These are phyloP conservation scores for Dovyalis caffra DNA, from an alignment of 345 rosid species.

Conservation along the genomic window DNA sequence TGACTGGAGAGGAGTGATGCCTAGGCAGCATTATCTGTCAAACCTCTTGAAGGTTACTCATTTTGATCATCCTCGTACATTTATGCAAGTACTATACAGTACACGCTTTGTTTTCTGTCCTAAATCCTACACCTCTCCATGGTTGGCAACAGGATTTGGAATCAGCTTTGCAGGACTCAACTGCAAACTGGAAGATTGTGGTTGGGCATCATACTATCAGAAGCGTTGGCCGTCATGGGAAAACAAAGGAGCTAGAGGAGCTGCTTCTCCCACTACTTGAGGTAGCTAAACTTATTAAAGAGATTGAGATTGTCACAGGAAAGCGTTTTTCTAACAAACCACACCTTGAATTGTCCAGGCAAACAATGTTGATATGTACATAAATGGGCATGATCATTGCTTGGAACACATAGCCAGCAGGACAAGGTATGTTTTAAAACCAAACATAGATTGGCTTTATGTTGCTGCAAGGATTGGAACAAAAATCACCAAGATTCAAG, in stretches of 20 bases:
- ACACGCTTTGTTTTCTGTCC: background rate
- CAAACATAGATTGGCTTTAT: background rate
- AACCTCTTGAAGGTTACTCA: slow-evolving; percentile 33
- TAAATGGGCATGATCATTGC: slow-evolving; percentile 25
- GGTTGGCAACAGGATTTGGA: slow-evolving; percentile 38
- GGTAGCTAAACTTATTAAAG: slow-evolving; percentile 26
- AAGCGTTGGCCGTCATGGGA: slow-evolving; percentile 72
- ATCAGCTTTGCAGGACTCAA: slow-evolving; percentile 40
- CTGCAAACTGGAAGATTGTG: slow-evolving; percentile 70
- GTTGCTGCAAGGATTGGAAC: background rate
- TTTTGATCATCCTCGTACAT: background rate
- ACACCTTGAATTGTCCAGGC: background rate
- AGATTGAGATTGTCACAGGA: background rate
- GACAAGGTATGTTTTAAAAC: background rate
- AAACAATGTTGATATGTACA: slow-evolving; percentile 19
- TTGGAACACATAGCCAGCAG: slow-evolving; percentile 3
- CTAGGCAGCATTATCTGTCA: slow-evolving; percentile 45
- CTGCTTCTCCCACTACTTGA: slow-evolving; percentile 53
- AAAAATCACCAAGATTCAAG: background rate
- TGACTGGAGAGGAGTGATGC: slow-evolving; percentile 63
- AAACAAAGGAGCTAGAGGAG: slow-evolving; percentile 51
- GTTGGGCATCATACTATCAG: slow-evolving; percentile 73
- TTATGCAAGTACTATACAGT: background rate
- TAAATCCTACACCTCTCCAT: background rate
- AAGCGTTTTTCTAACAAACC: background rate